phyloP scores from a whole-genome alignment of 169 alveolate genomes.

The Cardiosporidium cionae region DNA sequence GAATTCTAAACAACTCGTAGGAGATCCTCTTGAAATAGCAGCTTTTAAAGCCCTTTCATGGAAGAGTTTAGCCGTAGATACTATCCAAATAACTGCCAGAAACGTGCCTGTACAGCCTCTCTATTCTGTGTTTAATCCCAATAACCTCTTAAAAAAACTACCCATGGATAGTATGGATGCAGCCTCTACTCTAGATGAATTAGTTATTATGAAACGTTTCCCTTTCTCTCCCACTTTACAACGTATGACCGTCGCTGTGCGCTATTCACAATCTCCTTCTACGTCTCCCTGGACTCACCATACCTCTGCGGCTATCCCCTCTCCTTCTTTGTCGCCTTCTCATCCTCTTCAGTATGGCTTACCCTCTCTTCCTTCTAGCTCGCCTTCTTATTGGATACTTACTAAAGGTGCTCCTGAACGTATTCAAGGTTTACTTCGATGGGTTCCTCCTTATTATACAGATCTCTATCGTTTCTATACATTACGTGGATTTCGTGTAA shows the following conservation, averaged over 20 bases:
- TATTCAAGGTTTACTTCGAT: conserved; percentile 62
- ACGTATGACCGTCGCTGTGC: conserved; percentile 58
- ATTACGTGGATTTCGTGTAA: conserved; percentile 76
- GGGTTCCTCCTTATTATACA: conserved; percentile 81
- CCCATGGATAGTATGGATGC: conserved; percentile 7
- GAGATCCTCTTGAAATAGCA: conserved; percentile 93
- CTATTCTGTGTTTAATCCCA: not conserved
- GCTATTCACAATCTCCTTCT: conserved; percentile 1
- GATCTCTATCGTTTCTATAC: conserved; percentile 62
- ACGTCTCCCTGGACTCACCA: not conserved
- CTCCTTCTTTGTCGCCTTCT: too few species aligned
- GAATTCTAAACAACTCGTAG: conserved; percentile 60
- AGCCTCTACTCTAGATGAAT: too few species aligned
- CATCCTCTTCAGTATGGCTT: not conserved
- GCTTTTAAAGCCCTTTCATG: conserved; percentile 18
- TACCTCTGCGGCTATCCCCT: not conserved
- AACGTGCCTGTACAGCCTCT: not conserved
- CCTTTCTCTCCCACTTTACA: conserved; percentile 75
- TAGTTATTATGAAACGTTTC: conserved; percentile 60
- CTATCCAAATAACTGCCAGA: not conserved
- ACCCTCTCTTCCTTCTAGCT: not conserved
- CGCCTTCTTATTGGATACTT: conserved; percentile 47
- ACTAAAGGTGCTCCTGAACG: conserved; percentile 95
- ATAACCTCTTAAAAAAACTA: not conserved
- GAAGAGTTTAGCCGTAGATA: conserved; percentile 2